Evolutionary conservation across 164 flowering plant species (phyloP).

Genomic region (Berberis vulgaris): DNA sequence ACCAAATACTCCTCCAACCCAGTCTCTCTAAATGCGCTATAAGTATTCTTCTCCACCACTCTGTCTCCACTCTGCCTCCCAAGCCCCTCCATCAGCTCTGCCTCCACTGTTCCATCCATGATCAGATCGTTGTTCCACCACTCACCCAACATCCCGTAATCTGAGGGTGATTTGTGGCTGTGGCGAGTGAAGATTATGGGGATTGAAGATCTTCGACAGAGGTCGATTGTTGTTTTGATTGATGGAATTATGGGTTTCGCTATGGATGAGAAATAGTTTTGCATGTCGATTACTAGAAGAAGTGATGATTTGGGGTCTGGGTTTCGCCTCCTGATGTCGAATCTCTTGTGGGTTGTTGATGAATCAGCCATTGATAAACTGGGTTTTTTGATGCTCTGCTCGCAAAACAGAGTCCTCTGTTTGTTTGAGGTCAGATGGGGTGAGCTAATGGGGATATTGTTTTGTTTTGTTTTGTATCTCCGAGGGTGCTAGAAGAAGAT

Average conservation of each 20-base stretch:
- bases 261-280: slow-evolving; percentile 56
- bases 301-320: slow-evolving; percentile 51
- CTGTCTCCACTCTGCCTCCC: slow-evolving; percentile 18
- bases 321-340: slow-evolving; percentile 32
- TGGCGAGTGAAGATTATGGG: slow-evolving; percentile 83
- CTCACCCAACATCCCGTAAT: slow-evolving; percentile 55
- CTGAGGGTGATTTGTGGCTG: slow-evolving; percentile 45
- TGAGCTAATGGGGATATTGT: no score
- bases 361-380: slow-evolving; percentile 13
- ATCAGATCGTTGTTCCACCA: slow-evolving; percentile 61
- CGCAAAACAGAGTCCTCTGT: no score
- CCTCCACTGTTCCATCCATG: slow-evolving; percentile 50
- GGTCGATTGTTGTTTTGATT: slow-evolving; percentile 43
- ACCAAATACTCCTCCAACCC: slow-evolving; percentile 40
- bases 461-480: no score
- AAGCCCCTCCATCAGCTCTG: slow-evolving; percentile 45
- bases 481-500: no score
- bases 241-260: slow-evolving; percentile 51
- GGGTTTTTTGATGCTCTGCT: not conserved
- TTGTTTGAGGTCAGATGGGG: no score
- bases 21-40: slow-evolving; percentile 57
- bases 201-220: slow-evolving; percentile 48
- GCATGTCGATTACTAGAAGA: slow-evolving; percentile 69
- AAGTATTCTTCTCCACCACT: slow-evolving; percentile 64
- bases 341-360: slow-evolving; percentile 33